Conservation (phyloP, 2,329 filamentous ascomycete genomes). For the Fusarium mangiferae region DNA sequence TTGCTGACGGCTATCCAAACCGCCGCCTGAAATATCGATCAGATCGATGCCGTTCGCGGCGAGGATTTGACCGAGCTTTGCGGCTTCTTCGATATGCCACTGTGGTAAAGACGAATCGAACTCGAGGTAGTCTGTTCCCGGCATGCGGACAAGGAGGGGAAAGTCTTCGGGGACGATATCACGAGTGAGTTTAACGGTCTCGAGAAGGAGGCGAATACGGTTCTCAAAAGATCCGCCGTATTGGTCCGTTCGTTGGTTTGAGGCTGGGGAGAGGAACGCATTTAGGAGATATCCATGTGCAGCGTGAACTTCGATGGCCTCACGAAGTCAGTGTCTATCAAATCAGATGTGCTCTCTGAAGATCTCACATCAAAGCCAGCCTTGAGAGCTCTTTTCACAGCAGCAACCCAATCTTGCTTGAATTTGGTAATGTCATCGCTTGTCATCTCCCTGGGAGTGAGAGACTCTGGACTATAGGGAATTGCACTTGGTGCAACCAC, state of each 20-base stretch:
- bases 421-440: slow-evolving; percentile 38
- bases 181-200: slow-evolving; percentile 52
- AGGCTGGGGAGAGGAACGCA: slow-evolving; percentile 60
- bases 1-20: slow-evolving; percentile 68
- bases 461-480: slow-evolving; percentile 34
- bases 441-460: slow-evolving; percentile 38
- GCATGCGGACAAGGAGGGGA: slow-evolving; percentile 76
- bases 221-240: slow-evolving; percentile 59
- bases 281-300: slow-evolving; percentile 64
- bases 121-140: slow-evolving; percentile 78
- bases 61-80: slow-evolving; percentile 69
- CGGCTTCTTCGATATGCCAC: slow-evolving; percentile 72
- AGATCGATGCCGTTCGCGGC: slow-evolving; percentile 75
- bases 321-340: not conserved
- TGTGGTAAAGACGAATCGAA: slow-evolving; percentile 64
- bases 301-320: slow-evolving; percentile 50
- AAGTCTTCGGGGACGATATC: slow-evolving; percentile 28
- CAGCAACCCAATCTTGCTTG: slow-evolving; percentile 35
- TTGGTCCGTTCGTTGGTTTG: slow-evolving; percentile 62
- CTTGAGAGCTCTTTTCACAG: slow-evolving; percentile 33
- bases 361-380: slow-evolving; percentile 34
- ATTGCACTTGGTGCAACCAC: slow-evolving; percentile 37
- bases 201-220: slow-evolving; percentile 57
- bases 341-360: not conserved
- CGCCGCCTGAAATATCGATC: slow-evolving; percentile 75